These are phyloP conservation scores for Candida mesenterica DNA, from an alignment of 1,139 yeast genomes.

Conservation along the genomic window DNA sequence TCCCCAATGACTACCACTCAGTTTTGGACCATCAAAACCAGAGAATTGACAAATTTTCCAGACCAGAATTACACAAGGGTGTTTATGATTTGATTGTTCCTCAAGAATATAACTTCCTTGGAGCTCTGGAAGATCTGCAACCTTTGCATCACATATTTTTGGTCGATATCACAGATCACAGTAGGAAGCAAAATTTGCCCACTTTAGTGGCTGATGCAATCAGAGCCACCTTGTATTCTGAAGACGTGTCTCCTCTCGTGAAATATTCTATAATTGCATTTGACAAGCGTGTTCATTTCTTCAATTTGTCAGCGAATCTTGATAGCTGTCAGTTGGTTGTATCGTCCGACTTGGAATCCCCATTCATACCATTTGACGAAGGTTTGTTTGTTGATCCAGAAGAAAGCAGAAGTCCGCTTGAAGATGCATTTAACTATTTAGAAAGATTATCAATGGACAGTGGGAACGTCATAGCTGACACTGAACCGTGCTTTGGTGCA, in stretches of 20 bases:
- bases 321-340: conserved; percentile 65
- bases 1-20: conserved; percentile 66
- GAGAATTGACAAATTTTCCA: conserved; percentile 58
- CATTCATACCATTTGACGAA: conserved; percentile 74
- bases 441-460: conserved; percentile 44
- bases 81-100: conserved; percentile 87
- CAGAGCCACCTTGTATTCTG: conserved; percentile 49
- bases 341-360: conserved; percentile 72
- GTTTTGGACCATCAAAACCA: conserved; percentile 58
- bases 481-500: conserved; percentile 77
- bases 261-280: conserved; percentile 71
- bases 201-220: conserved; percentile 73
- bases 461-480: conserved; percentile 40
- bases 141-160: conserved; percentile 72
- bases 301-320: conserved; percentile 56
- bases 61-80: conserved; percentile 81
- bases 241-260: conserved; percentile 27
- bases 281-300: conserved; percentile 73
- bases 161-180: conserved; percentile 68
- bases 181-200: conserved; percentile 64
- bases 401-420: conserved; percentile 62
- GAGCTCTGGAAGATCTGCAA: conserved; percentile 30
- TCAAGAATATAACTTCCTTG: conserved; percentile 55
- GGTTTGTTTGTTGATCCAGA: conserved; percentile 83
- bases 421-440: conserved; percentile 63